Conservation (phyloP, 768 basidiomycete genomes). For the Chalciporus piperatus region DNA sequence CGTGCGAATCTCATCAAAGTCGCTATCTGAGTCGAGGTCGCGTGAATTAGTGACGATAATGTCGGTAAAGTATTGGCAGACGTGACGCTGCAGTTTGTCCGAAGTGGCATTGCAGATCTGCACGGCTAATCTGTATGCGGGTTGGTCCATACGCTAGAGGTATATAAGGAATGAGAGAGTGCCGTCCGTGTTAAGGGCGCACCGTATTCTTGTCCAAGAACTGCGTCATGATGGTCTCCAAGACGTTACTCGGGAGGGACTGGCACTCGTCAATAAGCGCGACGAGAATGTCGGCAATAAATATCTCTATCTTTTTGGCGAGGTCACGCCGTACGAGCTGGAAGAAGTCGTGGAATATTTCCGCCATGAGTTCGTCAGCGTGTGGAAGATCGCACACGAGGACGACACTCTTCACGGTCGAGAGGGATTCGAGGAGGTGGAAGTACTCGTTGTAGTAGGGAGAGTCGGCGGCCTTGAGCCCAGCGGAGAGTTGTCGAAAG, state of each 20-base stretch:
- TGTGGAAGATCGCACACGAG: conserved; percentile 89
- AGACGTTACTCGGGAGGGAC: conserved; percentile 70
- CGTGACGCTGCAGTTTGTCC: conserved; percentile 85
- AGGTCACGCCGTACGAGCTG: conserved; percentile 70
- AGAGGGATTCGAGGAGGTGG: conserved; percentile 89
- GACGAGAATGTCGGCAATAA: conserved; percentile 85
- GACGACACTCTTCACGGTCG: conserved; percentile 92
- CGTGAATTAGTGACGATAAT: conserved; percentile 63
- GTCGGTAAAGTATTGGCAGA: conserved; percentile 92
- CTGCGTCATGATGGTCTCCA: conserved; percentile 81
- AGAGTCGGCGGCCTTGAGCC: conserved; percentile 72
- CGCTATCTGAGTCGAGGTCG: conserved; percentile 53
- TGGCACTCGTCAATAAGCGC: conserved; percentile 86
- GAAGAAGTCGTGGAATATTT: conserved; percentile 84
- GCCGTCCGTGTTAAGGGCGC: conserved; percentile 24
- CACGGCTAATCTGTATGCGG: conserved; percentile 78
- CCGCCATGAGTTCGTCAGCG: conserved; percentile 78
- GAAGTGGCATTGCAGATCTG: conserved; percentile 81
- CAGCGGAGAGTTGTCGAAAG: conserved; percentile 76
- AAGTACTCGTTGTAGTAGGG: conserved; percentile 92
- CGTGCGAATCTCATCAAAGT: conserved; percentile 63
- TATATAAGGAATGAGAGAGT: conserved; percentile 2
- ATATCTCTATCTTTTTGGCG: conserved; percentile 80
- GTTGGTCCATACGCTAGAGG: conserved; percentile 61
- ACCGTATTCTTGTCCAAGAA: conserved; percentile 80